Conservation (phyloP, 192 early-diverging fungal genomes). For the Diversispora epigaea region DNA sequence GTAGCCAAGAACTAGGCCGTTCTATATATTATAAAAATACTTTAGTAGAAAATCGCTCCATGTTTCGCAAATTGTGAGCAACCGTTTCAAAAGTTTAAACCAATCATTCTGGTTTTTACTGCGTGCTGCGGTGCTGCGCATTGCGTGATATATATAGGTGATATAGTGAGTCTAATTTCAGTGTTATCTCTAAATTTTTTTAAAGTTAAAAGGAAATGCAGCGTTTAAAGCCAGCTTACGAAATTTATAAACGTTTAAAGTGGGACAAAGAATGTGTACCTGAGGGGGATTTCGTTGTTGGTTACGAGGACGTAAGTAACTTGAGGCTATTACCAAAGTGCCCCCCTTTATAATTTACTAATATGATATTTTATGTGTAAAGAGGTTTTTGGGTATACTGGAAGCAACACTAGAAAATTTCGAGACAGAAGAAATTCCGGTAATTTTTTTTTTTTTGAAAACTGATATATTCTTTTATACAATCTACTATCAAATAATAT, state of each 20-base stretch:
- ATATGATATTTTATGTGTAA: not conserved
- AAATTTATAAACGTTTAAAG: slow-evolving; percentile 22
- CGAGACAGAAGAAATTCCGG: slow-evolving; percentile 25
- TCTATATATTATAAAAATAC: too few relatives aligned
- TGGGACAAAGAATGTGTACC: slow-evolving; percentile 20
- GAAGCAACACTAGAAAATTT: slow-evolving; percentile 17
- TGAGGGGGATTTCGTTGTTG: slow-evolving; percentile 13
- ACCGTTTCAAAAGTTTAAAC: too few relatives aligned
- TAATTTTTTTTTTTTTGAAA: not conserved
- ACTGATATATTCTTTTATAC: not conserved
- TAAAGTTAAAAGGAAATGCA: not conserved
- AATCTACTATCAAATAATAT: not conserved
- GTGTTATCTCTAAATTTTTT: too few relatives aligned
- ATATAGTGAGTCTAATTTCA: too few relatives aligned
- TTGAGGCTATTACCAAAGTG: not conserved
- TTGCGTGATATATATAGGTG: too few relatives aligned
- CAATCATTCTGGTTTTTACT: too few relatives aligned
- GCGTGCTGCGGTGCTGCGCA: too few relatives aligned
- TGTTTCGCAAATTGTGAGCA: too few relatives aligned
- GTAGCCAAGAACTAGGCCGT: too few relatives aligned
- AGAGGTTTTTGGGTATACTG: slow-evolving; percentile 29
- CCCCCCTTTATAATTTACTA: not conserved
- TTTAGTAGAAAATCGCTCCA: too few relatives aligned
- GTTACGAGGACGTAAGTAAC: slow-evolving; percentile 28
- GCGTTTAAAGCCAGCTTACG: slow-evolving; percentile 24